Percentiles rank a stretch among this genome's conserved stretches.
Conservation (phyloP, 2,329 filamentous ascomycete species). For the Calonectria pseudoturangicola region DNA sequence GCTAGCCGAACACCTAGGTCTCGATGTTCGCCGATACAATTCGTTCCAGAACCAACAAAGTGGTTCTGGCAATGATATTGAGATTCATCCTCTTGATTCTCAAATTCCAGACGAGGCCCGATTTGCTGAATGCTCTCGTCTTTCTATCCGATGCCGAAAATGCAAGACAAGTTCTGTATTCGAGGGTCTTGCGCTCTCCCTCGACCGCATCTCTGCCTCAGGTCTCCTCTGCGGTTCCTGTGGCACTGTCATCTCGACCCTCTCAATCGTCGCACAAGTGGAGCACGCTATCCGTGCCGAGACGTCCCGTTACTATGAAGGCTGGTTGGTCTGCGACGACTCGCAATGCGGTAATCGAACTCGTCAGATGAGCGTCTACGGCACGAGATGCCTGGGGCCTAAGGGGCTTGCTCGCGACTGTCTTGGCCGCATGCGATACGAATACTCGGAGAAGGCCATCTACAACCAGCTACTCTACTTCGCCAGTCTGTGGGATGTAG, state of each 20-base stretch:
- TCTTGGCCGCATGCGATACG: slow-evolving; percentile 90
- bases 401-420: slow-evolving; percentile 90
- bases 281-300: slow-evolving; percentile 88
- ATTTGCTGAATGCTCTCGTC: slow-evolving; percentile 86
- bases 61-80: slow-evolving; percentile 74
- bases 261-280: slow-evolving; percentile 89
- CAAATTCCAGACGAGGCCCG: slow-evolving; percentile 94
- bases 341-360: slow-evolving; percentile 90
- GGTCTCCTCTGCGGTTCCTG: slow-evolving; percentile 87
- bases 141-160: slow-evolving; percentile 86
- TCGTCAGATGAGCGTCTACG: slow-evolving; percentile 94
- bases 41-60: slow-evolving; percentile 66
- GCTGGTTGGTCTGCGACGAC: slow-evolving; percentile 93
- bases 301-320: slow-evolving; percentile 91
- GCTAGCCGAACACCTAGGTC: slow-evolving; percentile 93
- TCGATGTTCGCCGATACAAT: slow-evolving; percentile 91
- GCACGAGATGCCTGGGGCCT: slow-evolving; percentile 90
- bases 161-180: slow-evolving; percentile 85
- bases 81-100: slow-evolving; percentile 93
- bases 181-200: slow-evolving; percentile 80
- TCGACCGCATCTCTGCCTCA: slow-evolving; percentile 79
- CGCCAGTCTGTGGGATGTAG: slow-evolving; percentile 89
- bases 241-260: slow-evolving; percentile 76
- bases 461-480: slow-evolving; percentile 98
- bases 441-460: slow-evolving; percentile 89